Evolutionary conservation across 306 rosid genomes (phyloP), one percentile per base, ranked within the genome.

Genomic region (Glycine tomentella): DNA sequence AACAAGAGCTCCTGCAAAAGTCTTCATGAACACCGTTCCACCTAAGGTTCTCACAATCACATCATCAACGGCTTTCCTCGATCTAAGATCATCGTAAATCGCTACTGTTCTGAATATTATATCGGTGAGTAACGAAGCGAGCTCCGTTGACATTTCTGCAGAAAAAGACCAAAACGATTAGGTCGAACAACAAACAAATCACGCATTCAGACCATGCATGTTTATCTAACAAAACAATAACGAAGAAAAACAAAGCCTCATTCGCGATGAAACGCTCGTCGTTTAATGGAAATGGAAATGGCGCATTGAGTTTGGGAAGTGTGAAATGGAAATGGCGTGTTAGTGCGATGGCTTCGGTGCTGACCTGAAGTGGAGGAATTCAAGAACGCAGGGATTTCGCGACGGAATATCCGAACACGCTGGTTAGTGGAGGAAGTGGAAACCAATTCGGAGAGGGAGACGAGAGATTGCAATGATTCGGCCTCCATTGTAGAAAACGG

Each of bases 1-100:
- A 86, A 95, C 96, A 76, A 95, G 90, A 33, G 87, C 90, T 51
- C 92, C 96, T 5, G 99, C 99, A 68, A 95, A 95, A 78, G 86
- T 88, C 84, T 93, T 95, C 99, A 95, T 90, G 89, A 95, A 93
- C 69, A 88, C 72, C 6, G 84, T 67, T 72, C 79, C 96, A 48
- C 90, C 78, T 34, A 95, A 69, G 68, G 92, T 88, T 74, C 80
- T 91, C 3, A 82, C 80, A 81, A 95, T 91, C 74, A 91, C 87
- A 72, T 81, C 91, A 82, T 93, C 98, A 20, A 95, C 99, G 33
- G 96, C 93, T 56, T 87, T 90, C 87, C 92, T 90, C 58, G 99
- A 95, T 80, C 90, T 87, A 31, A 86, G 90, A 67, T 95, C 99
- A 78, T 95, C 97, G 50, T 93, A 95, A 84, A 89, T 78, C 53